Percentiles rank a stretch among this genome's conserved stretches.
Conservation (phyloP, 768 basidiomycete genomes). For the Russula lepida region DNA sequence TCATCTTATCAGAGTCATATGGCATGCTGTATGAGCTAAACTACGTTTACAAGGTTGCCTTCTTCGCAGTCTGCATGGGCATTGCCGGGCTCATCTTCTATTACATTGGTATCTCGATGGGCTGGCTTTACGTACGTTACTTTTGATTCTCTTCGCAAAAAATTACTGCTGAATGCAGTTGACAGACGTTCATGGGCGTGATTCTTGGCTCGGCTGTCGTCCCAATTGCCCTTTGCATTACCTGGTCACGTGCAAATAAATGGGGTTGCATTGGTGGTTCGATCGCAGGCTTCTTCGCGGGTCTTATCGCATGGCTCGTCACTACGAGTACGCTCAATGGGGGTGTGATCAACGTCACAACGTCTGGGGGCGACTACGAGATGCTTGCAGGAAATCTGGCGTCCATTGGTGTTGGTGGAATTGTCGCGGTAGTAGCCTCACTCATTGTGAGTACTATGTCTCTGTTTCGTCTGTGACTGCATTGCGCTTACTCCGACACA, state of each 20-base stretch:
- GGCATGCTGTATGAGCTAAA: neutral
- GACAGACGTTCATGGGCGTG: slow-evolving; percentile 80
- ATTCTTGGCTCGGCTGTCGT: slow-evolving; percentile 79
- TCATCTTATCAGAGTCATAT: neutral
- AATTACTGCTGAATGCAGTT: neutral
- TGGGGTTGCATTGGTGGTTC: slow-evolving; percentile 75
- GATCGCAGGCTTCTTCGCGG: slow-evolving; percentile 57
- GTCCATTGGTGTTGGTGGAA: slow-evolving; percentile 71
- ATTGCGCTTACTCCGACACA: neutral
- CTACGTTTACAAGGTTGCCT: slow-evolving; percentile 39
- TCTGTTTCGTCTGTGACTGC: neutral
- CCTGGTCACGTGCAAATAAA: slow-evolving; percentile 82
- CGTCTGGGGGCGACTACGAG: slow-evolving; percentile 36
- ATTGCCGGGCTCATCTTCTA: slow-evolving; percentile 80
- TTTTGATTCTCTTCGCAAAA: neutral
- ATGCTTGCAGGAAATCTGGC: slow-evolving; percentile 92
- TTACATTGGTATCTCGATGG: slow-evolving; percentile 88
- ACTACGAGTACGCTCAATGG: slow-evolving; percentile 64
- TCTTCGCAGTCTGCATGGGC: slow-evolving; percentile 72
- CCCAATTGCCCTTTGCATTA: slow-evolving; percentile 78
- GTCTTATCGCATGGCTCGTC: slow-evolving; percentile 78
- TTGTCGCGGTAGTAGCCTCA: slow-evolving; percentile 60
- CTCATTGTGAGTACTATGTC: slow-evolving; percentile 44
- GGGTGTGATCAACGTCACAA: slow-evolving; percentile 60
- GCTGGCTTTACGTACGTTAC: slow-evolving; percentile 79